phyloP scores from a whole-genome alignment of 129 eudicot species.

The Deinandra increscens region DNA sequence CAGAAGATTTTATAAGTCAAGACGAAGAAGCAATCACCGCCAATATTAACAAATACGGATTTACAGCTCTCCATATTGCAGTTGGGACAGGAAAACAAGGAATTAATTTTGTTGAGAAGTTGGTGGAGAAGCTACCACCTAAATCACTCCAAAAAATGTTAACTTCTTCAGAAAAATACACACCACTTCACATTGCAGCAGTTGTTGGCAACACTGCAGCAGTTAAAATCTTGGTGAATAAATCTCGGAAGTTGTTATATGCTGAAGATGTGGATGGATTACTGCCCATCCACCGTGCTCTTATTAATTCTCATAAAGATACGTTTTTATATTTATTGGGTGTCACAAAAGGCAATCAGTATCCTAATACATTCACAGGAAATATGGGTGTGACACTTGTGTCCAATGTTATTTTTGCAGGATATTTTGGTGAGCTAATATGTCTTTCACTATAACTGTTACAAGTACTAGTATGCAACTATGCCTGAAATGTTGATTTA shows the following conservation, averaged over 20 bases:
- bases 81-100: constrained; percentile 39
- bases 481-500: not conserved
- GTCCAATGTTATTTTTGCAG: constrained; percentile 36
- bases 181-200: constrained; percentile 40
- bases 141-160: constrained; percentile 30
- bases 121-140: constrained; percentile 31
- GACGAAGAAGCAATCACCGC: constrained; percentile 37
- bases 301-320: constrained; percentile 36
- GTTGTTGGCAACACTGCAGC: constrained; percentile 38
- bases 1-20: constrained; percentile 24
- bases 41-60: constrained; percentile 21
- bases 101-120: constrained; percentile 36
- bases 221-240: constrained; percentile 34
- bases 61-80: constrained; percentile 44
- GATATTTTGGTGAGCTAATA: constrained; percentile 33
- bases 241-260: constrained; percentile 24
- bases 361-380: constrained; percentile 35
- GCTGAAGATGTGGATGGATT: constrained; percentile 33
- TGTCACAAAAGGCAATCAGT: constrained; percentile 37
- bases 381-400: constrained; percentile 39
- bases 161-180: constrained; percentile 38
- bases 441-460: not conserved
- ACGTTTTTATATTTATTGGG: constrained; percentile 32
- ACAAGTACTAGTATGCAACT: not conserved
- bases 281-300: constrained; percentile 38